Percentiles rank a stretch among this genome's conserved stretches.
Conservation (phyloP, 2,329 filamentous ascomycete genomes). For the Ascochyta fabae region DNA sequence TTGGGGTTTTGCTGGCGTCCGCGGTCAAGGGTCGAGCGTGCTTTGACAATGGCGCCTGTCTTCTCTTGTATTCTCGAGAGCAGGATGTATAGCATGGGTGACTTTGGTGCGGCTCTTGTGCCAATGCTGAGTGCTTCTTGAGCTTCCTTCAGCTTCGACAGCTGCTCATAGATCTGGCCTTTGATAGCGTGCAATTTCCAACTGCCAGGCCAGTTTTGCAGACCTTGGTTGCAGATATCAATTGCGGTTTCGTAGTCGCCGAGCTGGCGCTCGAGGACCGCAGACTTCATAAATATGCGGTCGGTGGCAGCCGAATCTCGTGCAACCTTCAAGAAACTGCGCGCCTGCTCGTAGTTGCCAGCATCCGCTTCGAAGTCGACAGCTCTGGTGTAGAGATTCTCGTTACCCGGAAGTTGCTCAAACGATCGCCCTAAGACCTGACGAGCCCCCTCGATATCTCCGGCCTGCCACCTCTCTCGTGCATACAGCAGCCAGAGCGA, state of each 20-base stretch:
- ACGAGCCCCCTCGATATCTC: conserved; percentile 85
- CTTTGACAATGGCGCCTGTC: conserved; percentile 83
- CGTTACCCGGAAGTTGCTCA: conserved; percentile 93
- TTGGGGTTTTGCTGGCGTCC: conserved; percentile 88
- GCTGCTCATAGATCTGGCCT: conserved; percentile 91
- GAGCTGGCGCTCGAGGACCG: conserved; percentile 87
- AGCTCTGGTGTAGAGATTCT: conserved; percentile 96
- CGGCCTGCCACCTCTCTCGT: conserved; percentile 90
- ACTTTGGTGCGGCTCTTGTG: conserved; percentile 83
- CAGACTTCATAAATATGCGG: conserved; percentile 95
- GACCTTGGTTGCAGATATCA: conserved; percentile 83
- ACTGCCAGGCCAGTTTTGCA: conserved; percentile 83
- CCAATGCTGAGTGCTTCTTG: conserved; percentile 89
- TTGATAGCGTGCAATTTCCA: conserved; percentile 99
- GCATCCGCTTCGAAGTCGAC: conserved; percentile 96
- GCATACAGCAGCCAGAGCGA: conserved; percentile 95
- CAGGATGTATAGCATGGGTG: conserved; percentile 87
- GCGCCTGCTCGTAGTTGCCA: conserved; percentile 78
- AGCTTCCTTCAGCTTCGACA: conserved; percentile 80
- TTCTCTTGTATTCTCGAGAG: conserved; percentile 88
- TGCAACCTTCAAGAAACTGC: conserved; percentile 80
- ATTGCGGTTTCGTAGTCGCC: conserved; percentile 81
- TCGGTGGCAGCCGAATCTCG: conserved; percentile 91
- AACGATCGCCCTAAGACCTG: conserved; percentile 88
- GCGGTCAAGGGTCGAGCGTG: conserved; percentile 89